Evolutionary conservation across 208 protist species (phyloP).

Genomic region (Novymonas esmeraldas): DNA sequence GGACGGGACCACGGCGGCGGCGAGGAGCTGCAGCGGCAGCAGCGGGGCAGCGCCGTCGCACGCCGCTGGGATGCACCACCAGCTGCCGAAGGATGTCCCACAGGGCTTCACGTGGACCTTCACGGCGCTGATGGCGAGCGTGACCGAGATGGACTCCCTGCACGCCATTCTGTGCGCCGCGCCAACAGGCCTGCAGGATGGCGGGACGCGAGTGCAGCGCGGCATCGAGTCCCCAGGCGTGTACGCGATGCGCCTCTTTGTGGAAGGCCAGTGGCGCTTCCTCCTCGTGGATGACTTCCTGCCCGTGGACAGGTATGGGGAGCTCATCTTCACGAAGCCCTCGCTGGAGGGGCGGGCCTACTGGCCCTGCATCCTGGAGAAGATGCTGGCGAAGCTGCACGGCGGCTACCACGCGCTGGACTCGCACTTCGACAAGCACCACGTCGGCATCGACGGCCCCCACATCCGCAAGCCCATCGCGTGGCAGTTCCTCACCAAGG

Average conservation of each 20-base stretch:
- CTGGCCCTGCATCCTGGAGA: slow-evolving; percentile 88
- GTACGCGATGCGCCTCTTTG: slow-evolving; percentile 66
- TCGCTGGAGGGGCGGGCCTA: slow-evolving; percentile 30
- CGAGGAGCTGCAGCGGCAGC: neutral
- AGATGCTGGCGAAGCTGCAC: slow-evolving; percentile 86
- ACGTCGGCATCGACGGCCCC: slow-evolving; percentile 21
- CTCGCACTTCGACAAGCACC: slow-evolving; percentile 29
- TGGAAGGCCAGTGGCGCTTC: slow-evolving; percentile 88
- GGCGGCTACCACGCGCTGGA: slow-evolving; percentile 79
- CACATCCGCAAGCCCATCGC: slow-evolving; percentile 22
- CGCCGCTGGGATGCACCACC: neutral
- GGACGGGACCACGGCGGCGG: slow-evolving; percentile 1
- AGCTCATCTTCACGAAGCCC: slow-evolving; percentile 69
- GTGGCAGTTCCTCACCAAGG: slow-evolving; percentile 10
- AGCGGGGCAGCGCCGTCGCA: neutral
- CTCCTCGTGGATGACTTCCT: slow-evolving; percentile 89
- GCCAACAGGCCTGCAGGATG: neutral
- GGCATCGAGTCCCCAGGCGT: slow-evolving; percentile 34
- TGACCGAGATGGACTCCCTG: slow-evolving; percentile 20
- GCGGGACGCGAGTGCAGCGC: slow-evolving; percentile 12
- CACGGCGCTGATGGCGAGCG: slow-evolving; percentile 45
- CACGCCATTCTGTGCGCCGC: slow-evolving; percentile 18
- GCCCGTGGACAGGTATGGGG: slow-evolving; percentile 66
- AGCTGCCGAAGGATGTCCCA: slow-evolving; percentile 34
- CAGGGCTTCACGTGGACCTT: slow-evolving; percentile 69